Evolutionary conservation across 1,284 basidiomycete species (phyloP), one percentile per base, ranked within the genome.

Genomic region (Melampsora abietis-canadensis): DNA sequence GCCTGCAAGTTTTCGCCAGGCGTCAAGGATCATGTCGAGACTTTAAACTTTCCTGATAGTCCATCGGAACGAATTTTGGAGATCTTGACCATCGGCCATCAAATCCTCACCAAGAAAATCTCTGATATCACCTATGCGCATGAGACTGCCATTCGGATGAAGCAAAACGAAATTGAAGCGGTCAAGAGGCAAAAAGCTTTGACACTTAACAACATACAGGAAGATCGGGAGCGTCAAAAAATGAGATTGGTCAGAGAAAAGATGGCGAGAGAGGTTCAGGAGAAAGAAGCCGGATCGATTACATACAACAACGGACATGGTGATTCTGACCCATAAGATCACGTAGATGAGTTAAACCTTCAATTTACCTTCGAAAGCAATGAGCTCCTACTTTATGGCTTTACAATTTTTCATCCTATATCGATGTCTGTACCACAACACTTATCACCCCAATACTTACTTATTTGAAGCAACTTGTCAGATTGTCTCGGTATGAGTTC

Each of bases 1-100:
- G 60, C 60, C 2, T 62, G 60, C 60, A 62, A 62, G 19, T 62
- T 62, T 62, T n/a, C 27, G 14, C 27, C 60, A 31, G 60, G 24
- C 19, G 34, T 37, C 10, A 62, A 62, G 31, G 60, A 62, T 19
- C 60, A 62, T 37, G 24, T 62, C 8, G 60, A 37, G 60, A n/a
- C 19, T 62, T 37, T 62, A 31, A 31, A 37, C 60, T 62, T 62
- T 34, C 60, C 60, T n/a, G 19, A 27, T 6, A 27, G 19, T 19
- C 27, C 60, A 12, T 21, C 27, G 17, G 34, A 37, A 19, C 60
- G 34, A 30, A 10, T 30, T 6, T 17, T 62, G 19, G 60, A 27
- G 24, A 17, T 62, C 31, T 30, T 62, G 19, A 17, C 21, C 34
- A 30, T 34, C 19, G 60, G 60, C 14, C 60, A 62, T 8, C n/a